Base-by-base conservation (phyloP, 345 rosid genomes). In the Sisymbrium irio region DNA sequence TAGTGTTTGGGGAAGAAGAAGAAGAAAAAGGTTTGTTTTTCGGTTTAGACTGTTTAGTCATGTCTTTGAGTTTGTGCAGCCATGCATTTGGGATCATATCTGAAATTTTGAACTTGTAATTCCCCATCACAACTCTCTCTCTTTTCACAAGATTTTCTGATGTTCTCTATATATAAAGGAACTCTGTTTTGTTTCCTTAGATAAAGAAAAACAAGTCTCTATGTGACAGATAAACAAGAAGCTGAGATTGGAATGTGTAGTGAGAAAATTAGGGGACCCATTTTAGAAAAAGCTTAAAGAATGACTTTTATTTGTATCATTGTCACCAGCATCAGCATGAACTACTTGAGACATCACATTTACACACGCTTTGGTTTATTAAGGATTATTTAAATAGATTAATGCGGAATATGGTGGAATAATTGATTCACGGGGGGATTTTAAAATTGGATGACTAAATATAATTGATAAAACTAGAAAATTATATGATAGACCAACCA, bases 81-180 rank as follows among this genome's bases (percentile, higher is more conserved):
- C 96, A 91, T 70, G 89, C 82, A 78, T 86, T 89, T 22, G 97
- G 89, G 15, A 91, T 77, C 89, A 91, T 85, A 49, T 84, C 85
- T 67, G 84, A 87, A 54, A 85, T 69, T 59, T 63, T 86, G 75
- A 87, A 89, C 77, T 78, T 86, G 85, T 81, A 22, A 50, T 86
- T 87, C 11, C 96, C 87, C 96, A 89, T 89, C 37, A 62, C 44
- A 8, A 65, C 39, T 56, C 59, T 64, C 49, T 20, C 65, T 58
- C 9, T 67, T n/a, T n/a, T 33, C 62, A 30, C 54, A 65, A 65
- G 49, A 58, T 9, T 71, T 62, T 55, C 15, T 69, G 65, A 62
- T 65, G 59, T 20, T 25, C 22, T 17, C 30, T 73, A n/a, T 44
- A 9, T 22, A 36, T 45, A 28, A 41, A 27, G 63, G 19, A 54